Percentiles rank a stretch among this genome's conserved stretches.
phyloP scores from a whole-genome alignment of 1,284 basidiomycete species.

The Tetrapyrgos nigripes region DNA sequence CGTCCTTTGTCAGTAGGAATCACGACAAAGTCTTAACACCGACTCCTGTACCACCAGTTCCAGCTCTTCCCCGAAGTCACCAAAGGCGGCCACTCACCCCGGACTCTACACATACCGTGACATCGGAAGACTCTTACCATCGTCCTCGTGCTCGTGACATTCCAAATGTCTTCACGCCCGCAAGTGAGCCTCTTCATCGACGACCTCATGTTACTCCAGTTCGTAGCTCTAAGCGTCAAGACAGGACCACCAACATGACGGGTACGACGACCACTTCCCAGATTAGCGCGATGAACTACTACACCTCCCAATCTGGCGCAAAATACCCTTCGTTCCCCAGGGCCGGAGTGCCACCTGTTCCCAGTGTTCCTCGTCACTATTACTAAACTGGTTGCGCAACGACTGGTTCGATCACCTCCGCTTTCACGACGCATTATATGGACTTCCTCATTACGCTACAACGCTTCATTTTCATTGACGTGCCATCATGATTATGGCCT shows the following conservation, averaged over 20 bases:
- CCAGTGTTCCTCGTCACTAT: neutral
- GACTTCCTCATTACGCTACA: neutral
- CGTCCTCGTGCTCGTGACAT: neutral
- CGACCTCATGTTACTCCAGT: too few species aligned
- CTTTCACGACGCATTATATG: neutral
- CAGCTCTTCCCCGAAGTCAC: neutral
- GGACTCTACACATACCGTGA: neutral
- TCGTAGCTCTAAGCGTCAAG: too few species aligned
- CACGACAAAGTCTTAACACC: neutral
- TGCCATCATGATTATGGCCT: too few species aligned
- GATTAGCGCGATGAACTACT: neutral
- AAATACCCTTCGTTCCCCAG: neutral
- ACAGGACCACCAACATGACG: neutral
- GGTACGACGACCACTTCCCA: neutral
- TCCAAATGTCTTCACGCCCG: neutral
- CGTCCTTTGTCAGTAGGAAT: neutral
- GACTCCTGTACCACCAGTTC: neutral
- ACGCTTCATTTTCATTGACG: too few species aligned
- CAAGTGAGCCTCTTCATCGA: neutral
- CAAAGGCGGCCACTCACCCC: neutral
- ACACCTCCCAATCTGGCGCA: neutral
- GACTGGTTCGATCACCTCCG: neutral
- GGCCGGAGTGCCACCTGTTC: neutral
- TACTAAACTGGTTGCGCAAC: neutral
- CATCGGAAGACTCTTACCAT: neutral